These are phyloP conservation scores for Alternaria sp. DNA, from an alignment of 2,329 filamentous ascomycete genomes.

Conservation along the genomic window DNA sequence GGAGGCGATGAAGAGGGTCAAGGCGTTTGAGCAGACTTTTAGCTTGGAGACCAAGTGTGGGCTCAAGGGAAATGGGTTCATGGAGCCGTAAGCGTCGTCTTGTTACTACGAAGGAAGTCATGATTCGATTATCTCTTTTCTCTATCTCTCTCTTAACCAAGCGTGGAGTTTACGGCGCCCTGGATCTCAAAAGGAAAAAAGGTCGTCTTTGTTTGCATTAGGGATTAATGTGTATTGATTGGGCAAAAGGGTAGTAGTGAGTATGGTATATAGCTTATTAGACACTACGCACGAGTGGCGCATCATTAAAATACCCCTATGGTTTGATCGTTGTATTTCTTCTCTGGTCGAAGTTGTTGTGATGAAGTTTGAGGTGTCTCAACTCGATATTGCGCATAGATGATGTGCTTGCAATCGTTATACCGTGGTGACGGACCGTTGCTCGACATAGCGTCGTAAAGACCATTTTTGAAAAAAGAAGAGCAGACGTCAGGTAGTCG, in stretches of 20 bases:
- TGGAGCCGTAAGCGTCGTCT: conserved; percentile 37
- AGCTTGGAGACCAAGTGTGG: conserved; percentile 41
- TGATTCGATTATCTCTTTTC: neutral
- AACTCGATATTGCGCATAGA: too few species aligned
- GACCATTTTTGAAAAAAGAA: too few species aligned
- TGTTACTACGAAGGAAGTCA: neutral
- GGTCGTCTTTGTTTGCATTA: neutral
- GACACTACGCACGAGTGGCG: neutral
- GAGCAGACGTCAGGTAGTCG: too few species aligned
- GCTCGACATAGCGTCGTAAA: too few species aligned
- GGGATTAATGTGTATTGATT: neutral
- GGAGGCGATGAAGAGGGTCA: conserved; percentile 28
- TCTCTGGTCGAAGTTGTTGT: neutral
- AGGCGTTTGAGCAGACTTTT: conserved; percentile 41
- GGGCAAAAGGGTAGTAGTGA: neutral
- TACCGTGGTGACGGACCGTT: too few species aligned
- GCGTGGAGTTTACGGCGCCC: neutral
- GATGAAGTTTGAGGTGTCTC: neutral
- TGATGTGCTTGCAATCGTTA: too few species aligned
- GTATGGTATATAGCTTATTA: neutral
- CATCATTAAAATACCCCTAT: neutral
- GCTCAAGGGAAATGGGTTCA: conserved; percentile 44
- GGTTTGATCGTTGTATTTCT: neutral
- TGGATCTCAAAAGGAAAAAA: neutral
- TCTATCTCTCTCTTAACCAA: neutral